Evolutionary conservation across 257 asterid species (phyloP), one percentile per base, ranked within the genome.

Genomic region (Scutellaria baicalensis): DNA sequence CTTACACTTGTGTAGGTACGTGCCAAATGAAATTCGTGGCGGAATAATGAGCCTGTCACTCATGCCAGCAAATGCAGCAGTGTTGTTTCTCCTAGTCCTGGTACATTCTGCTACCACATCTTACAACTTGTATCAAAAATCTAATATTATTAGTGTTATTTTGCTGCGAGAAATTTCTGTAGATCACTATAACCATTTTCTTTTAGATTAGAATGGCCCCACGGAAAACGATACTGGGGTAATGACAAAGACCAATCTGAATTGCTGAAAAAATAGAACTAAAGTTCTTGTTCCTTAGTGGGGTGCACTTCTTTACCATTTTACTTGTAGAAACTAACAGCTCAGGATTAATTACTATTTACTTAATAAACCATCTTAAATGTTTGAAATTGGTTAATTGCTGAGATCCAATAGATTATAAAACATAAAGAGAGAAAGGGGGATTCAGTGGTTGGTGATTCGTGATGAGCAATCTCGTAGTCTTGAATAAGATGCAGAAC

Each of bases 21-120:
- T 94, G 78, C 98, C 97, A 31, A 88, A 89, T 79, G 99, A 88
- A 78, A 75, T 91, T 60, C 96, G 99, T 40, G 99, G 97, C 59
- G 99, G 96, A 74, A 88, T 91, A 85, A 85, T 88, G 81, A 82
- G 96, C 80, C 60, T 91, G 7, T 89, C 97, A 42, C 84, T 84
- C 56, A 75, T 84, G 68, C 97, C 93, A 50, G 92, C 93, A 59
- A 80, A 82, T 80, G 88, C 87, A 35, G 82, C 85, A 10, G n/a
- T 86, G 66, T 70, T 89, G 76, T 75, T 88, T 64, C 78, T 77
- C 63, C 84, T 93, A n/a, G 35, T 90, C 66, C 89, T 85, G 86
- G 97, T 89, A 83, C 63, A 73, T 67, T 66, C 62, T 64, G 36
- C 54, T 36, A 68, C 64, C 58, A 47, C 42, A 31, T 71, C 71